Evolutionary conservation across 495 filamentous ascomycete species (phyloP).

Genomic region (Penicillium pancosmium): DNA sequence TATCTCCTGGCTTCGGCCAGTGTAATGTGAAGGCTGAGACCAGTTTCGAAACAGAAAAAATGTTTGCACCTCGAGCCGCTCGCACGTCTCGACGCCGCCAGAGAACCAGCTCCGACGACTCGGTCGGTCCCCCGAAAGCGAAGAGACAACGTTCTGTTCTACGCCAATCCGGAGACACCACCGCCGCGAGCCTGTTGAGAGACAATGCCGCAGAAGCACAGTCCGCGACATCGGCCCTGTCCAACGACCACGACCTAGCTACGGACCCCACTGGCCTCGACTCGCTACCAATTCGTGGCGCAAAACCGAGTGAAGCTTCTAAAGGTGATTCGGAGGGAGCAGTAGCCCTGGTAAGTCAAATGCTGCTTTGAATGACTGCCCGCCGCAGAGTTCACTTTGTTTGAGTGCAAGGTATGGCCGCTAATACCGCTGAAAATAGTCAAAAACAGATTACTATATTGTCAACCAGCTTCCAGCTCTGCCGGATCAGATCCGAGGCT

Average conservation of each 20-base stretch:
- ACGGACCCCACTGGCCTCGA: slow-evolving; percentile 28
- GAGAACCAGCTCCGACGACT: slow-evolving; percentile 66
- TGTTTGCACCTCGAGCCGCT: slow-evolving; percentile 64
- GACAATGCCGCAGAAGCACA: slow-evolving; percentile 26
- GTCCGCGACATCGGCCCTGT: slow-evolving; percentile 6
- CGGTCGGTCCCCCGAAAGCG: slow-evolving; percentile 64
- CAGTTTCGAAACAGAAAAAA: slow-evolving; percentile 32
- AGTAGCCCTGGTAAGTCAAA: slow-evolving; percentile 60
- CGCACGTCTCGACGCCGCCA: slow-evolving; percentile 68
- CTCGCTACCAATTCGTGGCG: slow-evolving; percentile 62
- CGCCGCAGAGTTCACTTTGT: not conserved
- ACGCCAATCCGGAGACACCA: slow-evolving; percentile 52
- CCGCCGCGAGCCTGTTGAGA: slow-evolving; percentile 20
- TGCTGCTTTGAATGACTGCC: slow-evolving; percentile 8
- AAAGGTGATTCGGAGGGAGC: slow-evolving; percentile 58
- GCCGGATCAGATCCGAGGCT: slow-evolving; percentile 69
- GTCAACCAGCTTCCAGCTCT: slow-evolving; percentile 83
- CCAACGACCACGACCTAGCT: slow-evolving; percentile 15
- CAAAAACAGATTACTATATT: slow-evolving; percentile 81
- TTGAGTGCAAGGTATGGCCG: not conserved
- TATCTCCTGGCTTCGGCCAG: slow-evolving; percentile 14
- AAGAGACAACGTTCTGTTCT: slow-evolving; percentile 72
- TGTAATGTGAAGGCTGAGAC: slow-evolving; percentile 2
- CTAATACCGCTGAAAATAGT: slow-evolving; percentile 50
- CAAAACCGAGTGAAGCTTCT: slow-evolving; percentile 54